phyloP scores from a whole-genome alignment of 1,139 yeast species.

The Arxiozyma bovina region DNA sequence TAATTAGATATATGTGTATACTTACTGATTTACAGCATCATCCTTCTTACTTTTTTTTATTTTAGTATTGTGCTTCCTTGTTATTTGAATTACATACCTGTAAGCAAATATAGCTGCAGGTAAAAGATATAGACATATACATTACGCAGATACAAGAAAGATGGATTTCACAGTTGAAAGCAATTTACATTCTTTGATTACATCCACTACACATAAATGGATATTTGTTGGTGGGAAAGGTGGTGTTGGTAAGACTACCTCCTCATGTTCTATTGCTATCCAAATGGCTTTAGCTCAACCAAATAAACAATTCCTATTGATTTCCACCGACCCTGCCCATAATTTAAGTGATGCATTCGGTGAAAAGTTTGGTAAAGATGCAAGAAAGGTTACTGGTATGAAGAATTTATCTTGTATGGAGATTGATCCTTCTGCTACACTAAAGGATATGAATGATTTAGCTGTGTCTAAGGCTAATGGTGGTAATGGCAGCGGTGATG shows the following conservation, averaged over 20 bases:
- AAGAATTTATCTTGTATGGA: slow-evolving; percentile 92
- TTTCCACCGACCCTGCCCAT: slow-evolving; percentile 98
- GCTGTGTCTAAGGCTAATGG: slow-evolving; percentile 29
- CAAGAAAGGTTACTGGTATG: slow-evolving; percentile 85
- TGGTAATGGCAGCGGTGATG: slow-evolving; percentile 11
- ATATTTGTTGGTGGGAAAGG: slow-evolving; percentile 98
- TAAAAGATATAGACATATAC: too few relatives aligned
- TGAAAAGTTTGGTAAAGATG: slow-evolving; percentile 95
- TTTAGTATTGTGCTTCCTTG: too few relatives aligned
- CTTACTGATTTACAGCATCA: too few relatives aligned
- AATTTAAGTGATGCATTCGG: slow-evolving; percentile 95
- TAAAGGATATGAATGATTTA: slow-evolving; percentile 73
- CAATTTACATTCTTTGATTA: slow-evolving; percentile 53
- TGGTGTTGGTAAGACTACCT: slow-evolving; percentile 97
- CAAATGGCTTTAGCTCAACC: slow-evolving; percentile 81
- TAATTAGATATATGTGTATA: too few relatives aligned
- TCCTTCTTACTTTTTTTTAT: too few relatives aligned
- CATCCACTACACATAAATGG: slow-evolving; percentile 77
- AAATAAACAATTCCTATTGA: slow-evolving; percentile 69
- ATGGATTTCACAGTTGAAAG: slow-evolving; percentile 48
- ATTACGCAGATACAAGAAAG: not conserved
- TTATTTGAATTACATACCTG: not conserved
- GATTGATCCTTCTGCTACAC: slow-evolving; percentile 90
- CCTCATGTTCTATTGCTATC: slow-evolving; percentile 90
- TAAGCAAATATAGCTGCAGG: not conserved